Conservation (phyloP, 768 basidiomycete species). For the Tephrocybe sp. region DNA sequence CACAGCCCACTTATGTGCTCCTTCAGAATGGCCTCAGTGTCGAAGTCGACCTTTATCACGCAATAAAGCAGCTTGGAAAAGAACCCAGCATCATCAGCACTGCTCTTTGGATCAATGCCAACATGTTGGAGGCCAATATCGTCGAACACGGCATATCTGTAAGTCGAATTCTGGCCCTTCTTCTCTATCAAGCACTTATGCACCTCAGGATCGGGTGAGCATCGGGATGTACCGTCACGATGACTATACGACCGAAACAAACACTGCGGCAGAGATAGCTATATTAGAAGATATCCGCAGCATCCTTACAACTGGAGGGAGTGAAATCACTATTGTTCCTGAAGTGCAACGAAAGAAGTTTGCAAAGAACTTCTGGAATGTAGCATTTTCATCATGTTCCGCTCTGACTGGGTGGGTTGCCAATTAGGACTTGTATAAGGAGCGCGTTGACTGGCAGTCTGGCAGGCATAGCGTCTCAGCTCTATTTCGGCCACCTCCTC, state of each 20-base stretch:
- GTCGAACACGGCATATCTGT: conserved; percentile 57
- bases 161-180: conserved; percentile 17
- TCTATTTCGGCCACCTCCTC: conserved; percentile 49
- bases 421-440: neutral
- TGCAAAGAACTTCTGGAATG: conserved; percentile 66
- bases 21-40: conserved; percentile 75
- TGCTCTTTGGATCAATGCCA: conserved; percentile 55
- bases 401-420: conserved; percentile 47
- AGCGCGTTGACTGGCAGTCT: neutral
- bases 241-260: conserved; percentile 37
- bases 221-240: conserved; percentile 56
- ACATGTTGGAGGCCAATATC: conserved; percentile 43
- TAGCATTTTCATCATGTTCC: conserved; percentile 50
- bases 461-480: conserved; percentile 45
- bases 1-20: conserved; percentile 61
- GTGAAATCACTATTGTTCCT: conserved; percentile 44
- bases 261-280: conserved; percentile 40
- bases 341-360: conserved; percentile 68
- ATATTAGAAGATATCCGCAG: conserved; percentile 44
- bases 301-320: conserved; percentile 49
- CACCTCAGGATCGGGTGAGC: conserved; percentile 44
- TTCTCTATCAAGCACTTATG: neutral
- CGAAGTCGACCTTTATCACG: conserved; percentile 63
- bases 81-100: conserved; percentile 55
- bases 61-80: conserved; percentile 39